phyloP scores from a whole-genome alignment of 1,139 yeast species.

The Candida pseudoviswanathii region DNA sequence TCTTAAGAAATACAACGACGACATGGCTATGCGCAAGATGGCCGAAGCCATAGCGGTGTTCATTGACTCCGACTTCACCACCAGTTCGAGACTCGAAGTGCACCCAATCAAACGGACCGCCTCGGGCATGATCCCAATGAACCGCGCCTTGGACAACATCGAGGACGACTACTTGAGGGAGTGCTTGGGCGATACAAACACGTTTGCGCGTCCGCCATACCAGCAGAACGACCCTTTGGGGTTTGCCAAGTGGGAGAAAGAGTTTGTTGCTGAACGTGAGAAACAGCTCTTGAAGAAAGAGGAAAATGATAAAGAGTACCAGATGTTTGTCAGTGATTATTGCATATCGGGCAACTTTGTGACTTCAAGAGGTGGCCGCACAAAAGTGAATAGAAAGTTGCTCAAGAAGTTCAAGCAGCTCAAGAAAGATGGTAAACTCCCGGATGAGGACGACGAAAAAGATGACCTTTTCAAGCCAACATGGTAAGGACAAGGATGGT shows the following conservation, averaged over 20 bases:
- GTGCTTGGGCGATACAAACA: conserved; percentile 36
- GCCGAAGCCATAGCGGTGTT: conserved; percentile 9
- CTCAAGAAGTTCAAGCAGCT: conserved; percentile 31
- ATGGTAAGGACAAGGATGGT: too few species aligned
- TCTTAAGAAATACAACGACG: conserved; percentile 3
- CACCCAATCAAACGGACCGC: conserved; percentile 44
- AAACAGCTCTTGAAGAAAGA: conserved; percentile 20
- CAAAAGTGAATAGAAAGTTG: conserved; percentile 34
- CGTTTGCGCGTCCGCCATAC: conserved; percentile 42
- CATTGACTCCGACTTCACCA: conserved; percentile 16
- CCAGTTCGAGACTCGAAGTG: conserved; percentile 23
- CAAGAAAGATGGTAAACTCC: conserved; percentile 27
- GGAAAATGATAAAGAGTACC: conserved; percentile 18
- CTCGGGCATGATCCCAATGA: conserved; percentile 44
- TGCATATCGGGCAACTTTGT: too few species aligned
- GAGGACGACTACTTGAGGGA: conserved; percentile 48
- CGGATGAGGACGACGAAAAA: conserved; percentile 8
- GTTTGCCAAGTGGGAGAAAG: conserved; percentile 42
- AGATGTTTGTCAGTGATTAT: conserved; percentile 20
- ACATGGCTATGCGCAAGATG: conserved; percentile 6
- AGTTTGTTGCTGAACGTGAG: conserved; percentile 23
- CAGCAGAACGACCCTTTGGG: conserved; percentile 28
- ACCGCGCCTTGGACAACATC: conserved; percentile 37
- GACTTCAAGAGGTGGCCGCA: conserved; percentile 23
- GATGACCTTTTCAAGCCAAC: background rate